Percentiles rank a stretch among this genome's conserved stretches.
phyloP scores from a whole-genome alignment of 164 flowering plant species.

The Berberis vulgaris region DNA sequence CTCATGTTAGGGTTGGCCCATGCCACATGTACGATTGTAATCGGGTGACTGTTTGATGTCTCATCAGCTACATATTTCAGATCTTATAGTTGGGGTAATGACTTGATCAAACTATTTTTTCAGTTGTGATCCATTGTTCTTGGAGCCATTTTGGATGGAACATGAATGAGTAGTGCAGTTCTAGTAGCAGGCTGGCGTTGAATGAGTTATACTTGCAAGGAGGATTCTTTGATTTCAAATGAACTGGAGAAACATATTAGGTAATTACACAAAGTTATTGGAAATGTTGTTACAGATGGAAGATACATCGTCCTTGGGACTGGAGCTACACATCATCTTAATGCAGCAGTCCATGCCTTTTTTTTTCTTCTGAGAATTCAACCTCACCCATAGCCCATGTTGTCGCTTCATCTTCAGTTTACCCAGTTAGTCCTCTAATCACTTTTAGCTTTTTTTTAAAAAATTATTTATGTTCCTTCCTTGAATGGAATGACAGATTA shows the following conservation, averaged over 20 bases:
- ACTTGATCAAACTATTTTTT: constrained; percentile 32
- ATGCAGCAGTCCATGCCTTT: constrained; percentile 39
- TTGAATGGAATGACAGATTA: no score
- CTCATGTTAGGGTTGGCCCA: no score
- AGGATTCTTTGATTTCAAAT: constrained; percentile 9
- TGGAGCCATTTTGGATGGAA: constrained; percentile 44
- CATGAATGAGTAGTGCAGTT: constrained; percentile 28
- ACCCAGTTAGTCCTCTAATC: constrained; percentile 27
- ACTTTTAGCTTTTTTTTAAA: no score
- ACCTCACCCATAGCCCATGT: constrained; percentile 31
- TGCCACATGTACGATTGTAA: no score
- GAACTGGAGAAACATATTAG: constrained; percentile 38
- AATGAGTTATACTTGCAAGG: constrained; percentile 40
- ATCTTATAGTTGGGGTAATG: no score
- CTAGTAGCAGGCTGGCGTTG: constrained; percentile 58
- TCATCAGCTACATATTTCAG: no score
- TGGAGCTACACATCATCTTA: constrained; percentile 63
- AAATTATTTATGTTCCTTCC: no score
- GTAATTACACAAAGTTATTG: constrained; percentile 33
- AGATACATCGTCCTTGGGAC: constrained; percentile 48
- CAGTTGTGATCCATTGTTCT: constrained; percentile 33
- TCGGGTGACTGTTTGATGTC: no score
- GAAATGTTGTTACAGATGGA: constrained; percentile 50
- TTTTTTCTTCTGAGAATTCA: constrained; percentile 22
- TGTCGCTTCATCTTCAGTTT: constrained; percentile 48